phyloP scores from a whole-genome alignment of 257 asterid genomes.

The Datura wrightii region DNA sequence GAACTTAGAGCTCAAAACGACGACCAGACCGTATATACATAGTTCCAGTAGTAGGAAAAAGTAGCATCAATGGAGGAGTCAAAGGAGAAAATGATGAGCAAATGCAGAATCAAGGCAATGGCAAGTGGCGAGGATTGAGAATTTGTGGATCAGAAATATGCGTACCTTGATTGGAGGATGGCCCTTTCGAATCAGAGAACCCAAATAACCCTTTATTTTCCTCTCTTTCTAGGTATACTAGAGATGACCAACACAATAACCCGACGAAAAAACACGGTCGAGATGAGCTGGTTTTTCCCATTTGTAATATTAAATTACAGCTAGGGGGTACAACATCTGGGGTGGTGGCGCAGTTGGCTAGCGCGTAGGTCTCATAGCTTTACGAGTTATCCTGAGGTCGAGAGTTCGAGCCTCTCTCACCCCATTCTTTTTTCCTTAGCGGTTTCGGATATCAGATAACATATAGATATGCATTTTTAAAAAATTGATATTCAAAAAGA shows the following conservation, averaged over 20 bases:
- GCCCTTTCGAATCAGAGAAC: background rate
- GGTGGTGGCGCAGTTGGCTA: constrained; percentile 99
- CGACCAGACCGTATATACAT: background rate
- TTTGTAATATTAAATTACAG: too few species aligned
- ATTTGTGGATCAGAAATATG: constrained; percentile 37
- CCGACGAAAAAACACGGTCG: background rate
- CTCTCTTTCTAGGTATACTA: too few species aligned
- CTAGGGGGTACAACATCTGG: constrained; percentile 30
- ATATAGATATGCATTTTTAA: too few species aligned
- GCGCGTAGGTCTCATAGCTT: constrained; percentile 99
- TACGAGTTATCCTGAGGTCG: constrained; percentile 9
- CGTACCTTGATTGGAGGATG: constrained; percentile 30
- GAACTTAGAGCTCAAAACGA: background rate
- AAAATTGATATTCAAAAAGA: too few species aligned
- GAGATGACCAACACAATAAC: background rate
- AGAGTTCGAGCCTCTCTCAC: constrained; percentile 20
- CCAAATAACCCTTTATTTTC: background rate
- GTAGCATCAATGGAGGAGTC: background rate
- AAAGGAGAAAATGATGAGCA: background rate
- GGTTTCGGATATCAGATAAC: too few species aligned
- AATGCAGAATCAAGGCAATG: too few species aligned
- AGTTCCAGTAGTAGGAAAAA: background rate
- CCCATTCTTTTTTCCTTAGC: background rate
- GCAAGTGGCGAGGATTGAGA: background rate
- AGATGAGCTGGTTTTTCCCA: too few species aligned